These are phyloP conservation scores for Glycine soja DNA, from an alignment of 306 rosid genomes.

Conservation along the genomic window DNA sequence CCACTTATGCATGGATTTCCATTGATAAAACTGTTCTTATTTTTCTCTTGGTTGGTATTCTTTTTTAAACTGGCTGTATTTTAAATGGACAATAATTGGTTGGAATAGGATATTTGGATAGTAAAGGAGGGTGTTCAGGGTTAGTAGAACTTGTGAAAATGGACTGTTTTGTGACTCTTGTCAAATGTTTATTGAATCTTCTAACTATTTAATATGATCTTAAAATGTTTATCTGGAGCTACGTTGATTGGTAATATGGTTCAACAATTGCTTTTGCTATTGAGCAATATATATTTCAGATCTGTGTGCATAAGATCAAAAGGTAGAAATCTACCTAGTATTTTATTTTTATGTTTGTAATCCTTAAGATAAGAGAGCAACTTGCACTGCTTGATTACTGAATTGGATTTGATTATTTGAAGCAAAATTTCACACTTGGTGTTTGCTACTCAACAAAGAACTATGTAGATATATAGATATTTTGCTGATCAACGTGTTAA, in stretches of 20 bases:
- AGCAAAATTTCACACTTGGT: not conserved
- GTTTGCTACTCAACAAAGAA: slow-evolving; percentile 25
- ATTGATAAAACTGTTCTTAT: not conserved
- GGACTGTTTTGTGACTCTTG: not conserved
- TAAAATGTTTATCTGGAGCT: not conserved
- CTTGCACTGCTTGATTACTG: slow-evolving; percentile 3
- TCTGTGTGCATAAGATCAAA: slow-evolving; percentile 18
- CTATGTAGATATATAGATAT: not conserved
- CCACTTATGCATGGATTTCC: not conserved
- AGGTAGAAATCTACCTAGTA: not conserved
- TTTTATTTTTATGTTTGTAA: not conserved
- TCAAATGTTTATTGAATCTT: slow-evolving; percentile 2
- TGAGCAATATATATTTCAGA: not conserved
- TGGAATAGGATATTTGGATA: not conserved
- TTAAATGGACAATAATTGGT: not conserved
- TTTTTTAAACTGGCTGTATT: not conserved
- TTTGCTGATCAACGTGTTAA: slow-evolving; percentile 15
- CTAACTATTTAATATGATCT: not conserved
- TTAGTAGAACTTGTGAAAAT: not conserved
- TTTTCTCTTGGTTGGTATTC: not conserved
- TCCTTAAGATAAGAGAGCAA: slow-evolving; percentile 19
- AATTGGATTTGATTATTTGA: not conserved
- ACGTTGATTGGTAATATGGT: slow-evolving; percentile 19
- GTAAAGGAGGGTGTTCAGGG: not conserved
- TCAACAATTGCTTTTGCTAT: slow-evolving; percentile 9